A percentile compares a stretch with the other conserved stretches of the same genome.
Evolutionary conservation across 495 filamentous ascomycete species (phyloP).

Genomic region (Penicillium riverlandense): DNA sequence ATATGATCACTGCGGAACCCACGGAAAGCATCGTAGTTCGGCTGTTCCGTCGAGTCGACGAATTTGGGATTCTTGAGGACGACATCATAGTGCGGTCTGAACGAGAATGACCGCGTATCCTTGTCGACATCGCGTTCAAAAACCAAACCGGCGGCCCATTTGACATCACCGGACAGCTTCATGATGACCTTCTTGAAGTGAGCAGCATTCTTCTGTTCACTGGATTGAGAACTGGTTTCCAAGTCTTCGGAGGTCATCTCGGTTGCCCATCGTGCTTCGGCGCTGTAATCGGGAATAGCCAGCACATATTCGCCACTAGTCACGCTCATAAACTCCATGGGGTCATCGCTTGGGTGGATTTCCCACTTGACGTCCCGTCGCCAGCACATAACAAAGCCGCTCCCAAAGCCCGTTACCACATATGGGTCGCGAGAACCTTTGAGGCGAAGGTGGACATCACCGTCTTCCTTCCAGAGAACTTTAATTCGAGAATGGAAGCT

Average conservation of each 20-base stretch:
- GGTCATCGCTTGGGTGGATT: constrained; percentile 73
- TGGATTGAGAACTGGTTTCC: constrained; percentile 55
- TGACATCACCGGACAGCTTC: constrained; percentile 94
- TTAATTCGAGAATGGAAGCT: constrained; percentile 89
- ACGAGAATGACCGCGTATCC: constrained; percentile 70
- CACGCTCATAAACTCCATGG: constrained; percentile 88
- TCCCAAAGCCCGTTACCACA: constrained; percentile 82
- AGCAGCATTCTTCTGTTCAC: constrained; percentile 62
- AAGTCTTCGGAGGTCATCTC: constrained; percentile 49
- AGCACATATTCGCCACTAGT: constrained; percentile 91
- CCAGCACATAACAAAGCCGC: constrained; percentile 97
- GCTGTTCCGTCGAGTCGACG: constrained; percentile 43
- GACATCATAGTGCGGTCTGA: constrained; percentile 89
- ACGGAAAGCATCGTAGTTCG: constrained; percentile 81
- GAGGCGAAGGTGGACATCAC: constrained; percentile 88
- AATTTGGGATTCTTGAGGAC: constrained; percentile 72
- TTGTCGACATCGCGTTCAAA: constrained; percentile 73
- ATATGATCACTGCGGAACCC: constrained; percentile 95
- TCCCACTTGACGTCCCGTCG: constrained; percentile 84
- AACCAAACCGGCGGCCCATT: constrained; percentile 81
- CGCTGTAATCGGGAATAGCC: constrained; percentile 87
- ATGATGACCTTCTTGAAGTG: constrained; percentile 96
- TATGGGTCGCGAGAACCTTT: constrained; percentile 94
- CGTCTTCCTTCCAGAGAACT: constrained; percentile 87
- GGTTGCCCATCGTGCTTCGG: constrained; percentile 66